These are phyloP conservation scores for Mucor sp. DNA, from an alignment of 371 early-diverging fungal genomes.

Conservation along the genomic window DNA sequence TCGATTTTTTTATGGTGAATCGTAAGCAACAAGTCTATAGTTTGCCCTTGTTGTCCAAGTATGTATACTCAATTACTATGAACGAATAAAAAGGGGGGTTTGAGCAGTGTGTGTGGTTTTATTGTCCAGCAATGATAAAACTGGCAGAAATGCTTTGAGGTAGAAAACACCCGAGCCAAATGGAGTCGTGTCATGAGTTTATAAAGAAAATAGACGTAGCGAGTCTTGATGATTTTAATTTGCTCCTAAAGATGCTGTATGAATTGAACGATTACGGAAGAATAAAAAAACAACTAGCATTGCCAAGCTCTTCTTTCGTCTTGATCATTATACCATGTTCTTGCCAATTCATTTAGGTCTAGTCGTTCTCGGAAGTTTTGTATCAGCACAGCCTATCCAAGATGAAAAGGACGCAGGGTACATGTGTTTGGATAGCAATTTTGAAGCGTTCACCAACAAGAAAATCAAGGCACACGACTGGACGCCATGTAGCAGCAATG, in stretches of 20 bases:
- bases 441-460: neutral
- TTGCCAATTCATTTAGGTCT: neutral
- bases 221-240: too few species aligned
- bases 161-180: neutral
- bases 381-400: neutral
- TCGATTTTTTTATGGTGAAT: neutral
- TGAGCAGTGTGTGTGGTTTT: too few species aligned
- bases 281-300: neutral
- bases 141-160: neutral
- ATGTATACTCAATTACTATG: too few species aligned
- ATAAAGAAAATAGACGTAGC: too few species aligned
- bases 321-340: neutral
- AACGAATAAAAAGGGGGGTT: too few species aligned
- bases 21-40: too few species aligned
- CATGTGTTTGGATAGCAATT: slow-evolving; percentile 11
- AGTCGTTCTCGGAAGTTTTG: neutral
- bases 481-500: neutral
- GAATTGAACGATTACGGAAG: neutral
- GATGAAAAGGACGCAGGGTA: neutral
- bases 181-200: too few species aligned
- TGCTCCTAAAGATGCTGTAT: too few species aligned
- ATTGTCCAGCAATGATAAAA: too few species aligned
- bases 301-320: neutral
- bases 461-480: neutral
- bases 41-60: neutral